phyloP scores from a whole-genome alignment of 2,329 filamentous ascomycete genomes.

The Lecanoromycetidae sp. region DNA sequence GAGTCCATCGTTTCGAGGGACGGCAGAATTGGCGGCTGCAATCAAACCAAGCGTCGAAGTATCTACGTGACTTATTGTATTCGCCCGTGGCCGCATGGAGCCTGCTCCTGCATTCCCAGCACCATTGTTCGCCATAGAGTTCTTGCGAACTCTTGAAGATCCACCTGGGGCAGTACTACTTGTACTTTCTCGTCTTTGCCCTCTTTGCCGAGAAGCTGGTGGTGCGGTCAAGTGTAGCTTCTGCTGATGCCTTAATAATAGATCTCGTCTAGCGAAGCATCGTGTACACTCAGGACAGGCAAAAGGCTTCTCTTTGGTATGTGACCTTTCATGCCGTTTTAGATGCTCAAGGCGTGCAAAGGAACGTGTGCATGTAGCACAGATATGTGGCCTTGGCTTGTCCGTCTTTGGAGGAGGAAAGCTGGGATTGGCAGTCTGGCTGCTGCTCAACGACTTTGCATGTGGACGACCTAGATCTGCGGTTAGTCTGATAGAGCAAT shows the following conservation, averaged over 20 bases:
- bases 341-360: constrained; percentile 93
- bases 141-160: constrained; percentile 73
- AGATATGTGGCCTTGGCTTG: constrained; percentile 91
- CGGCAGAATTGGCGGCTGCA: constrained; percentile 37
- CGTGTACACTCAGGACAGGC: constrained; percentile 88
- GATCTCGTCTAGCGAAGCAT: constrained; percentile 87
- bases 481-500: neutral
- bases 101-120: constrained; percentile 27
- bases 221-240: constrained; percentile 92
- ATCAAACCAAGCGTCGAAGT: constrained; percentile 61
- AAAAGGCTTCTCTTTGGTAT: constrained; percentile 98
- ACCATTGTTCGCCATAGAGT: constrained; percentile 56
- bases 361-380: constrained; percentile 76
- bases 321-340: constrained; percentile 94
- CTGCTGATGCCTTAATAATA: constrained; percentile 90
- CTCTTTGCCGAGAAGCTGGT: constrained; percentile 73
- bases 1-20: constrained; percentile 38
- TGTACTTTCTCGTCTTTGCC: constrained; percentile 64
- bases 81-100: constrained; percentile 75
- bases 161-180: constrained; percentile 56
- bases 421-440: constrained; percentile 9
- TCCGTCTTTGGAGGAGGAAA: constrained; percentile 71
- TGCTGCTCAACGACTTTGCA: constrained; percentile 13
- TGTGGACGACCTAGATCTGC: constrained; percentile 12
- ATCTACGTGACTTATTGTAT: constrained; percentile 93